Base-by-base conservation (phyloP, 176 grass and related monocot species). In the Rhynchospora pubera region DNA sequence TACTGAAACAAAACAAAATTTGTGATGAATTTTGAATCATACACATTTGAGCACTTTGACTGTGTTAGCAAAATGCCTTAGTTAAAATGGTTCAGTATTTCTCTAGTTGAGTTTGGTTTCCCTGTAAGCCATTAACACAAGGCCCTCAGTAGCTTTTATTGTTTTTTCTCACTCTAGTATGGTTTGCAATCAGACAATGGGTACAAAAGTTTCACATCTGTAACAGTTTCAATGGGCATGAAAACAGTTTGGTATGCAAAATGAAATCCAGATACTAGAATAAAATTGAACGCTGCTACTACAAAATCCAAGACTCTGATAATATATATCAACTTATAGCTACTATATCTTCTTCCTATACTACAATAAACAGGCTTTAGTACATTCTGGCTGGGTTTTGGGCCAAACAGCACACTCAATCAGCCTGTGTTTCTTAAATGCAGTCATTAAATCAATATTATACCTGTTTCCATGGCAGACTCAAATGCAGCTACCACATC, bases 401-500 rank as follows among this genome's bases (percentile, higher is more conserved):
- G 64, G 64, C 47, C 42, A n/a, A 47, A 48, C 42, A 46, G 21
- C 42, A 71, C 2, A 48, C 3, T 47, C 18, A 43, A 47, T 47
- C 44, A 66, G 6, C 48, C 6, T 47, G 18, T 47, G 7, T 42
- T 80, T 46, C 44, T 2, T 44, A 47, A 22, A 81, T 65, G 61
- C 7, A 3, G 42, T 80, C 42, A 80, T 32, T 61, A 64, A 64
- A 43, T 61, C 59, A 62, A 48, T 64, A 80, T 45, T 23, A 59
- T 88, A 1, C 92, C 90, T 51, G 85, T 83, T 51, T 88, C 71
- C 46, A 91, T 8, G 8, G 91, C 90, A 0, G 81, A 50, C 43
- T 91, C 64, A 2, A 97, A 93, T 30, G 94, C 90, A 82, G 63
- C 86, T 32, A 85, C 85, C 0, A 92, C 91, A 2, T 92, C 87